Conservation (phyloP, 176 grass and related monocot species). For the Triticum turgidum region DNA sequence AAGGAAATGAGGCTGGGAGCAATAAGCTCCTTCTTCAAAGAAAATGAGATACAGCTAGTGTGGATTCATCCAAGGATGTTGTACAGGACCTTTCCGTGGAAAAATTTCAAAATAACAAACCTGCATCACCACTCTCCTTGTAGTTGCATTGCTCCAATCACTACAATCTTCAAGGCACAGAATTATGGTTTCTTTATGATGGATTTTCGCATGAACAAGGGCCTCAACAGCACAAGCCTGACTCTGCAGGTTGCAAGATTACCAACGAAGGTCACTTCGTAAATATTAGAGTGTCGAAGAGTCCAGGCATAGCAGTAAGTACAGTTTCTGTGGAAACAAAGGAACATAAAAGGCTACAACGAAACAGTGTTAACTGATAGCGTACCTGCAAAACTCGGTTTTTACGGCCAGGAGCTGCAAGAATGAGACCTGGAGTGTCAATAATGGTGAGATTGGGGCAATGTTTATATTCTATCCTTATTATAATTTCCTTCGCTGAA, state of each 20-base stretch:
- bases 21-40: background rate
- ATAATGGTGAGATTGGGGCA: constrained; percentile 95
- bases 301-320: background rate
- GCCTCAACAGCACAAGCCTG: constrained; percentile 86
- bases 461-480: constrained; percentile 87
- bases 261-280: constrained; percentile 2
- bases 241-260: constrained; percentile 48
- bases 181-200: constrained; percentile 90
- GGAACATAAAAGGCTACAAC: constrained; percentile 1
- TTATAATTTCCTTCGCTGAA: constrained; percentile 86
- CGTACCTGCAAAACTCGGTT: constrained; percentile 81
- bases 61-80: background rate
- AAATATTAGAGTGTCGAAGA: background rate
- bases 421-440: constrained; percentile 81
- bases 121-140: constrained; percentile 93
- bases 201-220: constrained; percentile 81
- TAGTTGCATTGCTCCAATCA: constrained; percentile 95
- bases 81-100: background rate
- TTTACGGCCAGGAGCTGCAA: constrained; percentile 86
- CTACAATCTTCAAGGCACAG: constrained; percentile 95
- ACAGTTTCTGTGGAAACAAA: constrained; percentile 21
- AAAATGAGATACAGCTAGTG: background rate
- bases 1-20: background rate
- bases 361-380: background rate
- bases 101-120: constrained; percentile 39